Evolutionary conservation across 352 stramenopile genomes (phyloP).

Genomic region (Pythium aristosporum): DNA sequence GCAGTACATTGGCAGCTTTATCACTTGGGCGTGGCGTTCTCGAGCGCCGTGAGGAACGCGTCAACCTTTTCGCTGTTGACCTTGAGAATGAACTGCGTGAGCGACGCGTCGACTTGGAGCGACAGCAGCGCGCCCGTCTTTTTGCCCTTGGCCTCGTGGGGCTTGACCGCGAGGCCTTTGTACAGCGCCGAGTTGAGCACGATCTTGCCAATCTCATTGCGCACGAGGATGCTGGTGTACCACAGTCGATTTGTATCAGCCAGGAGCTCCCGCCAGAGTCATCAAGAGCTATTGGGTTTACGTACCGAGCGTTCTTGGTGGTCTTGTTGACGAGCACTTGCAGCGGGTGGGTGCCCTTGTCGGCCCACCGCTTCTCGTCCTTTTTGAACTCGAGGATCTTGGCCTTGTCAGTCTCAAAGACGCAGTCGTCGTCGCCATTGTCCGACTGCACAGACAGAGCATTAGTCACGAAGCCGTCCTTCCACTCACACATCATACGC

Average conservation of each 20-base stretch:
- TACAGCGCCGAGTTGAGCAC: constrained; percentile 82
- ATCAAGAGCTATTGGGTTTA: background rate
- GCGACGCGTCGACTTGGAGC: constrained; percentile 53
- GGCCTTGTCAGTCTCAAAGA: constrained; percentile 76
- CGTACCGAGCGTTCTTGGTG: constrained; percentile 62
- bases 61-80: constrained; percentile 67
- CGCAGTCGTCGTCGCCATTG: constrained; percentile 64
- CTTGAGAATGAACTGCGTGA: constrained; percentile 78
- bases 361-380: constrained; percentile 84
- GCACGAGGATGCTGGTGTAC: constrained; percentile 58
- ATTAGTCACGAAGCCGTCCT: background rate
- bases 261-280: background rate
- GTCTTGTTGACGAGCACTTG: constrained; percentile 78
- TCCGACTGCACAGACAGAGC: constrained; percentile 38
- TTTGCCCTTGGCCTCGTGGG: constrained; percentile 75
- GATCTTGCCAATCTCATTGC: constrained; percentile 87
- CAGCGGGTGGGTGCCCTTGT: constrained; percentile 81
- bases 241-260: background rate
- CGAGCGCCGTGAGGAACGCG: constrained; percentile 56
- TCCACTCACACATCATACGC: background rate
- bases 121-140: constrained; percentile 67
- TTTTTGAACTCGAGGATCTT: constrained; percentile 88
- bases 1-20: constrained; percentile 18
- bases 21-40: constrained; percentile 35
- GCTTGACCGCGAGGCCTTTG: constrained; percentile 66